Evolutionary conservation across 768 basidiomycete genomes (phyloP).

Genomic region (Tremella fuciformis): DNA sequence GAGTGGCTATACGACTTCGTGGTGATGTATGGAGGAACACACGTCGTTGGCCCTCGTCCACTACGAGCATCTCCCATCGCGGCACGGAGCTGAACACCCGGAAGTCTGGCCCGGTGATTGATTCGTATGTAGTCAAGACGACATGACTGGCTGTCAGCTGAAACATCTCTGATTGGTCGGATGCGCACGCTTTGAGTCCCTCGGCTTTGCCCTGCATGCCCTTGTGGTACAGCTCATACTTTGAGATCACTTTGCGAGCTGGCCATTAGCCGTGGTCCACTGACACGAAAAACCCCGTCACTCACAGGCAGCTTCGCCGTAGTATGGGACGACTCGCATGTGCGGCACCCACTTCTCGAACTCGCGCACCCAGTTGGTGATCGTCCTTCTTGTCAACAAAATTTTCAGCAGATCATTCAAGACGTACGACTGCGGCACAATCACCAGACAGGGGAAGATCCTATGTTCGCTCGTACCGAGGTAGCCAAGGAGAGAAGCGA

Average conservation of each 20-base stretch:
- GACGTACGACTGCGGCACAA: conserved; percentile 80
- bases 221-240: conserved; percentile 73
- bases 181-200: conserved; percentile 48
- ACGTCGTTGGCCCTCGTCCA: conserved; percentile 92
- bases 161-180: conserved; percentile 63
- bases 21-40: conserved; percentile 48
- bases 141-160: conserved; percentile 74
- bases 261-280: conserved; percentile 1
- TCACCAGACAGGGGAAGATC: conserved; percentile 76
- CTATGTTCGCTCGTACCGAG: conserved; percentile 58
- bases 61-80: conserved; percentile 88
- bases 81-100: conserved; percentile 72
- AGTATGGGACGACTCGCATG: conserved; percentile 63
- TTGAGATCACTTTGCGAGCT: conserved; percentile 72
- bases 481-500: conserved; percentile 75
- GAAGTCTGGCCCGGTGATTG: conserved; percentile 69
- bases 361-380: conserved; percentile 89
- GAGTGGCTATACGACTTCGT: background rate
- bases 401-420: background rate
- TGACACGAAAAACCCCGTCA: conserved; percentile 48
- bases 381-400: conserved; percentile 56
- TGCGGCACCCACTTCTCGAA: conserved; percentile 70
- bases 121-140: conserved; percentile 88
- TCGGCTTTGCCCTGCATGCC: conserved; percentile 48
- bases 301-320: conserved; percentile 71